Evolutionary conservation across 1,139 yeast genomes (phyloP).

Genomic region (Suhomyces atakaporum): DNA sequence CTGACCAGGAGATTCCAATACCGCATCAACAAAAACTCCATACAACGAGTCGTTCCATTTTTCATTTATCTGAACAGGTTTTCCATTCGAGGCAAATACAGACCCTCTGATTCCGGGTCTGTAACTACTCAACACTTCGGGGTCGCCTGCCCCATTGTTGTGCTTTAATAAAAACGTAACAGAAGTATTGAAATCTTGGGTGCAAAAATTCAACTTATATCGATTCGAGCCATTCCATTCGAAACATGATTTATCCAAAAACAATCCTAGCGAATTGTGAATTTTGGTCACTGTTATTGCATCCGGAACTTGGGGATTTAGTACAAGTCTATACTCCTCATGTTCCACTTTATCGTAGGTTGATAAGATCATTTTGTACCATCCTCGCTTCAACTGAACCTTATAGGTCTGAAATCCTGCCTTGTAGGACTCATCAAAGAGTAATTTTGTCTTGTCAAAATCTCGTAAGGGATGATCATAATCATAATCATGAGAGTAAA

Average conservation of each 20-base stretch:
- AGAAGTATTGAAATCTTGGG: constrained; percentile 22
- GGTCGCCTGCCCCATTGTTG: constrained; percentile 18
- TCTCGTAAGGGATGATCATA: constrained; percentile 22
- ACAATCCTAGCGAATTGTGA: constrained; percentile 39
- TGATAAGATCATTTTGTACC: constrained; percentile 38
- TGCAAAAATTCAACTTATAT: constrained; percentile 31
- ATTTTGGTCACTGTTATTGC: constrained; percentile 22
- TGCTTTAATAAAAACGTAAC: constrained; percentile 31
- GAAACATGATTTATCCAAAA: constrained; percentile 23
- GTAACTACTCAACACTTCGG: constrained; percentile 29
- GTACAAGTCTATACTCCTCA: constrained; percentile 14
- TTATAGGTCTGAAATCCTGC: constrained; percentile 22
- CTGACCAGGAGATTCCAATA: constrained; percentile 28
- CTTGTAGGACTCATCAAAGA: constrained; percentile 32
- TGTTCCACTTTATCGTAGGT: constrained; percentile 23
- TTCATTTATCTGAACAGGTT: constrained; percentile 37
- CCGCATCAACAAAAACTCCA: constrained; percentile 46
- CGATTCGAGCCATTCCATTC: constrained; percentile 45
- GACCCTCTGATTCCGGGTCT: constrained; percentile 48
- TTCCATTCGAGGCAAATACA: constrained; percentile 33
- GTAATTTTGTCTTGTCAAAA: constrained; percentile 33
- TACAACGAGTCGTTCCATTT: constrained; percentile 45
- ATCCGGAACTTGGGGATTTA: constrained; percentile 15
- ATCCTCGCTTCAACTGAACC: constrained; percentile 36
- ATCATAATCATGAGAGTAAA: constrained; percentile 29